These are phyloP conservation scores for Beta lomatogona DNA, from an alignment of 179 eudicot genomes.

Conservation along the genomic window DNA sequence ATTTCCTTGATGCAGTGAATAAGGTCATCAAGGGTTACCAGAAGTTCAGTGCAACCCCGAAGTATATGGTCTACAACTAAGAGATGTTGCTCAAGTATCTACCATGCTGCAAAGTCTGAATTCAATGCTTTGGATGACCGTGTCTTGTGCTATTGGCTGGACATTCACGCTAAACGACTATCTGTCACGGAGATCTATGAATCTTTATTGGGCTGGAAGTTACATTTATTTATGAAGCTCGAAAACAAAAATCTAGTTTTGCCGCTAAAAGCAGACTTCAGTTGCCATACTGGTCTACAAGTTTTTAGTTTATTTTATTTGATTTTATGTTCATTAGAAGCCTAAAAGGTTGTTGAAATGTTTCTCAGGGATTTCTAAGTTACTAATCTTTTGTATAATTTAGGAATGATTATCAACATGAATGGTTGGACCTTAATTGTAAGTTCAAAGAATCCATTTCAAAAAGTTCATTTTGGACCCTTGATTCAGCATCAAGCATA, in stretches of 20 bases:
- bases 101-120: not conserved
- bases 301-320: not conserved
- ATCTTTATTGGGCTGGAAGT: not conserved
- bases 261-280: not conserved
- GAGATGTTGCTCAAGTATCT: not conserved
- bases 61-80: conserved; percentile 94
- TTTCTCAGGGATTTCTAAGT: no score
- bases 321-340: not conserved
- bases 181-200: not conserved
- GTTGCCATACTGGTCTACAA: not conserved
- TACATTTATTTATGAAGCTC: conserved; percentile 1
- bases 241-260: not conserved
- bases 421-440: not conserved
- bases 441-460: not conserved
- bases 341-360: no score
- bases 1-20: conserved; percentile 93
- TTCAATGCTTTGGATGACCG: not conserved
- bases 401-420: not conserved
- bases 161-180: not conserved
- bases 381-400: not conserved
- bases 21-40: conserved; percentile 96
- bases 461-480: not conserved
- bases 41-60: conserved; percentile 96
- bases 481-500: not conserved
- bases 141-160: not conserved